These are phyloP conservation scores for Triglochin maritima DNA, from an alignment of 106 monocot species.

Conservation along the genomic window DNA sequence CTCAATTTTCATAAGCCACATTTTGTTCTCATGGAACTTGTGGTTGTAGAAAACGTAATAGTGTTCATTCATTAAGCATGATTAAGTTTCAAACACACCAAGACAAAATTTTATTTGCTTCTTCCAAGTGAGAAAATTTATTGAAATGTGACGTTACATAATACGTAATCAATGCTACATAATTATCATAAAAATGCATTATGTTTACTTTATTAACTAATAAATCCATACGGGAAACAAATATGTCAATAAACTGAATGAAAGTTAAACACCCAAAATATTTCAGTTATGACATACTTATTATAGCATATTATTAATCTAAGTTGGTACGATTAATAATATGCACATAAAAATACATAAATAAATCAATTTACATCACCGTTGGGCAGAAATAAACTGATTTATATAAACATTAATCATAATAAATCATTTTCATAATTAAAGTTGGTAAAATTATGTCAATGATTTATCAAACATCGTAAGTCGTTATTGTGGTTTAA, in stretches of 20 bases:
- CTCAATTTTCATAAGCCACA: too few species aligned
- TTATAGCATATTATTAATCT: constrained; percentile 1
- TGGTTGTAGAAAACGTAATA: too few species aligned
- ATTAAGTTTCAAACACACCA: too few species aligned
- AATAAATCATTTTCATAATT: constrained; percentile 1
- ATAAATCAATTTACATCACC: constrained; percentile 1
- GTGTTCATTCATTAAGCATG: too few species aligned
- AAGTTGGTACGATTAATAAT: constrained; percentile 2
- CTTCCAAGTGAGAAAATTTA: too few species aligned
- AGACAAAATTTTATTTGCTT: too few species aligned
- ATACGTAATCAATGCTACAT: neutral
- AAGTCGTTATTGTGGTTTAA: constrained; percentile 1
- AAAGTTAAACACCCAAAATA: neutral
- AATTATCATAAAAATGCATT: neutral
- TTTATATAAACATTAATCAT: neutral
- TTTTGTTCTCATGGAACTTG: too few species aligned
- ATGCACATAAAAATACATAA: constrained; percentile 1
- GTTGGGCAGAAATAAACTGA: neutral
- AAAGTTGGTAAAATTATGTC: constrained; percentile 5
- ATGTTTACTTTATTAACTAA: neutral
- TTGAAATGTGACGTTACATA: neutral
- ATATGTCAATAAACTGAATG: constrained; percentile 1
- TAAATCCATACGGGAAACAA: neutral
- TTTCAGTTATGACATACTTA: constrained; percentile 1
- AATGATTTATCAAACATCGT: neutral